These are phyloP conservation scores for Tetrahymena thermophila DNA, from an alignment of 73 alveolate species.

Conservation along the genomic window DNA sequence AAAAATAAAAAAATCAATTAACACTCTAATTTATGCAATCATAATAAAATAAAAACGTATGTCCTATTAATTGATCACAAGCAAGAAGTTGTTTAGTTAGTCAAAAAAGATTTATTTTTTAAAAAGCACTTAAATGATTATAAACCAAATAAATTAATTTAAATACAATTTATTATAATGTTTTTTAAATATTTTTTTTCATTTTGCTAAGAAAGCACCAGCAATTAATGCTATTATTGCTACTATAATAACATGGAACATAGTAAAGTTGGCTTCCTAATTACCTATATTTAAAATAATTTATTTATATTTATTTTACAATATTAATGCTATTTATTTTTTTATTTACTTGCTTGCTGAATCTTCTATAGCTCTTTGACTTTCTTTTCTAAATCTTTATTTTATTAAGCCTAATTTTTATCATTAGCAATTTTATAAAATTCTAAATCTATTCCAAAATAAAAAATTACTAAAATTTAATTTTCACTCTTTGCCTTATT, in stretches of 20 bases:
- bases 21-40: not conserved
- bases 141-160: too few species aligned
- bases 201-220: not conserved
- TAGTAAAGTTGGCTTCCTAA: not conserved
- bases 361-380: not conserved
- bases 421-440: not conserved
- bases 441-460: not conserved
- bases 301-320: not conserved
- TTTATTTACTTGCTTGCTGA: not conserved
- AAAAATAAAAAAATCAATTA: too few species aligned
- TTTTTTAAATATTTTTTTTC: not conserved
- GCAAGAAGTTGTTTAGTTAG: too few species aligned
- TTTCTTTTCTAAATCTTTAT: not conserved
- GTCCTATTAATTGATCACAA: too few species aligned
- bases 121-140: not conserved
- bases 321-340: not conserved
- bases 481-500: not conserved
- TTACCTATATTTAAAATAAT: not conserved
- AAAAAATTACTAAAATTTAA: not conserved
- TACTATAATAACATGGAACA: not conserved
- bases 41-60: not conserved
- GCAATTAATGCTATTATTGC: not conserved
- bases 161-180: too few species aligned
- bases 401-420: not conserved
- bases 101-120: too few species aligned